Evolutionary conservation across 139 green algal genomes (phyloP).

Genomic region (Micromonas pusilla): DNA sequence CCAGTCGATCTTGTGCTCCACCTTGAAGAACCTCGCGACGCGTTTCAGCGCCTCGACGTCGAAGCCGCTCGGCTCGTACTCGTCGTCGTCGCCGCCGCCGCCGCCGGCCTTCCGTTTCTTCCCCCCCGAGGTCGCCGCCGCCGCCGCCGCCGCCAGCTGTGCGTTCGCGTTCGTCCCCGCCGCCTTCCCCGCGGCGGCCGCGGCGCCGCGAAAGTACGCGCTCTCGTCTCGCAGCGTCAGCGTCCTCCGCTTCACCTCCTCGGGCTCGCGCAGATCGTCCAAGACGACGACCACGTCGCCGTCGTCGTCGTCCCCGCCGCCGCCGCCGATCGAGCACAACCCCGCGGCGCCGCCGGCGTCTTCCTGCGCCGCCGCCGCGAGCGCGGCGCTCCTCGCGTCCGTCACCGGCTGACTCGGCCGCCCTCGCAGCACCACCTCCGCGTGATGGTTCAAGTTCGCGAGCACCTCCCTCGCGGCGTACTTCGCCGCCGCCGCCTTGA

Average conservation of each 20-base stretch:
- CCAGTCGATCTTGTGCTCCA: too few species aligned
- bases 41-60: too few species aligned
- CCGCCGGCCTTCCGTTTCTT: too few species aligned
- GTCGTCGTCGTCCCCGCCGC: not conserved
- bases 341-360: too few species aligned
- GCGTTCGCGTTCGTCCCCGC: too few species aligned
- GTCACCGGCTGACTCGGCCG: not conserved
- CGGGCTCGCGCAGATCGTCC: not conserved
- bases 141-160: too few species aligned
- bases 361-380: not conserved
- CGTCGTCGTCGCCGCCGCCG: too few species aligned
- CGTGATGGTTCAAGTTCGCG: slow-evolving; percentile 1
- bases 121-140: not conserved
- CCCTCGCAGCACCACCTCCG: slow-evolving; percentile 12
- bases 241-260: not conserved
- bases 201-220: not conserved
- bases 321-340: not conserved
- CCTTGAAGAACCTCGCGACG: too few species aligned
- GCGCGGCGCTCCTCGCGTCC: not conserved
- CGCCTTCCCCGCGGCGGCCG: not conserved
- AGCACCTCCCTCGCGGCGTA: not conserved
- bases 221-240: not conserved
- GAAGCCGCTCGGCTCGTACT: too few species aligned
- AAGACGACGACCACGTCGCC: not conserved
- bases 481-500: not conserved